Evolutionary conservation across 2,329 filamentous ascomycete species (phyloP), one percentile per base, ranked within the genome.

Genomic region (Neophaeococcomyces aloes): DNA sequence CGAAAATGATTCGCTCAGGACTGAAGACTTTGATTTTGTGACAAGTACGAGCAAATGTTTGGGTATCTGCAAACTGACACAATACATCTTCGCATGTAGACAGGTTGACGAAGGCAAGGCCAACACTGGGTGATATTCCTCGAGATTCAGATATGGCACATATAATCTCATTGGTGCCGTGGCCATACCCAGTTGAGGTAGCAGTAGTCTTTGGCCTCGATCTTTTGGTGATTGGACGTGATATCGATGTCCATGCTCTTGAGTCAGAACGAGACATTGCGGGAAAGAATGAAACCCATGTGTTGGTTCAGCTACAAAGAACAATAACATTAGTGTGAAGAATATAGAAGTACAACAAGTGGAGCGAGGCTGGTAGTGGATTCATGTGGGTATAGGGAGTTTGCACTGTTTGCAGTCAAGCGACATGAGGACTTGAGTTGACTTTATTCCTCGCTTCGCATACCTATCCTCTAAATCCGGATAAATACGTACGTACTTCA

Each of bases 11-110:
- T 50, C 81, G 78, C 2, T 81, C 83, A 0, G 89, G 88, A 18
- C 82, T 76, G 54, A 86, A 83, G 18, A 94, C 78, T 41, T 77
- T 76, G 27, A 96, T 72, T 59, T 95, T 94, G 62, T 94, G 85
- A 23, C 94, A 70, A 0, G 87, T 94, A 57, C 81, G 81, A 45
- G 87, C 80, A 59, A 94, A 96, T 27, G 87, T 93, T 59, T 94
- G 87, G 45, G 81, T 93, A 61, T 96, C 89, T 57, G 83, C 87
- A 51, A 96, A 89, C 57, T 95, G 86, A 57, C 86, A 93, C 30
- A 96, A 72, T 21, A 87, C 78, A 13, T 79, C 84, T 63, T 94
- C 86, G 30, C 83, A 84, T 2, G 85, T 88, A 32, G 85, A 81
- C 2, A 93, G 70, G 57, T 96, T 93, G 57, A 95, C 71, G 57